Base-by-base conservation (phyloP, 75 land plant species). In the Adiantum capillusveneris region DNA sequence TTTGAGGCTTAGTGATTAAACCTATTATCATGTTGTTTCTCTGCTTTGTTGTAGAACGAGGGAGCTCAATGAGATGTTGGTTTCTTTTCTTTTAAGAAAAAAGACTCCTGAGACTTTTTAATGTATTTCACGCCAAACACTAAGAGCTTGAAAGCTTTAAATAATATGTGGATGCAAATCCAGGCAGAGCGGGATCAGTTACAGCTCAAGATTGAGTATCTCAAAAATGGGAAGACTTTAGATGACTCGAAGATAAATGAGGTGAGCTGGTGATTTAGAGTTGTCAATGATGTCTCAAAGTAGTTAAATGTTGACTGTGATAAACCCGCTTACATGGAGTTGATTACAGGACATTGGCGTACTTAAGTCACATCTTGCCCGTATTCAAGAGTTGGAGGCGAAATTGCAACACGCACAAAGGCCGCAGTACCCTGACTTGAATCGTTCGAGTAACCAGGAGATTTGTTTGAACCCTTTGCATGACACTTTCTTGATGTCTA, bases 161-260 rank as follows among this genome's bases (percentile, higher is more conserved):
- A n/a, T n/a, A n/a, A n/a, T n/a, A n/a, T n/a, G n/a, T n/a, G n/a
- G n/a, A n/a, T n/a, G n/a, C n/a, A n/a, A 34, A 18, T 25, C 36
- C 56, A 78, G 80, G 67, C 69, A 13, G 79, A 78, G 29, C 65
- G 79, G 26, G 72, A 69, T 37, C 75, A 68, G 57, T 43, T 75
- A 27, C 64, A 57, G 30, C 57, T 68, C 41, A 75, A 75, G 44
- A 64, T 78, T 64, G 72, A 78, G 25, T 59, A 64, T 44, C 51
- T 75, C 13, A 59, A 65, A 48, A 44, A 36, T 53, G 80, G 80
- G 37, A 75, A 75, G 49, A 44, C 65, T 1, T 37, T 63, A 36
- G 61, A 62, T 42, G 80, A 75, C 36, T n/a, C 58, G 11, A 78
- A 73, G 24, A 54, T 61, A 16, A 46, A 57, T 16, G 41, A 75